Evolutionary conservation across 768 basidiomycete species (phyloP), one percentile per base, ranked within the genome.

Genomic region (Lentinula guzmanii): DNA sequence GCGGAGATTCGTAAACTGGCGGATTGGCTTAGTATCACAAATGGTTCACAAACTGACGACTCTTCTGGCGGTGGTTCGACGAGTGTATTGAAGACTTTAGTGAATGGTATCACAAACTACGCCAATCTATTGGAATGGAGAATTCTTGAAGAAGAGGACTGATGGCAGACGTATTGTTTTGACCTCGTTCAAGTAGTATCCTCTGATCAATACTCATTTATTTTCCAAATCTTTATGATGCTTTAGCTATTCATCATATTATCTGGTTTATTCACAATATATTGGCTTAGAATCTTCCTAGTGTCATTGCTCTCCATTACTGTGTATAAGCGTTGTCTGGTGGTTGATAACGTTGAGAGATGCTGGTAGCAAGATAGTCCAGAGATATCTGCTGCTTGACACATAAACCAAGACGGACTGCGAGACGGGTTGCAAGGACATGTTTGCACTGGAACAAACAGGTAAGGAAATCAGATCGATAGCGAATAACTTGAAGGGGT

Each of bases 371-470:
- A 10, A 59, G n/a, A 24, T 59, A 59, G 46, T 59, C 45, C 3
- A 59, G 33, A 28, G 43, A 48, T 15, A 51, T 50, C 15, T 33
- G 16, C 21, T 51, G 58, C 15, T 39, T 51, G 11, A 59, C 48
- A 41, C 43, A 46, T 28, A 59, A 18, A 18, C 37, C 33, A n/a
- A 90, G 70, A 56, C 78, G 81, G 31, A 81, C 71, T 2, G 88
- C 87, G 13, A 93, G 74, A 13, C 78, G 74, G 11, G 82, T 79
- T 2, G 91, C 91, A 28, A 93, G 76, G 2, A 90, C 71, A 70
- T 93, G 91, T 69, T 93, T 93, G 68, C 91, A 93, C 91, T 93
- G 13, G 45, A 52, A 65, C 28, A 3, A 18, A 46, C 31, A 46
- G 11, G 16, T 54, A 15, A 58, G 45, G 16, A 45, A 48, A 15